Base-by-base conservation (phyloP, 495 filamentous ascomycete species). In the Penicillium coprophilum region DNA sequence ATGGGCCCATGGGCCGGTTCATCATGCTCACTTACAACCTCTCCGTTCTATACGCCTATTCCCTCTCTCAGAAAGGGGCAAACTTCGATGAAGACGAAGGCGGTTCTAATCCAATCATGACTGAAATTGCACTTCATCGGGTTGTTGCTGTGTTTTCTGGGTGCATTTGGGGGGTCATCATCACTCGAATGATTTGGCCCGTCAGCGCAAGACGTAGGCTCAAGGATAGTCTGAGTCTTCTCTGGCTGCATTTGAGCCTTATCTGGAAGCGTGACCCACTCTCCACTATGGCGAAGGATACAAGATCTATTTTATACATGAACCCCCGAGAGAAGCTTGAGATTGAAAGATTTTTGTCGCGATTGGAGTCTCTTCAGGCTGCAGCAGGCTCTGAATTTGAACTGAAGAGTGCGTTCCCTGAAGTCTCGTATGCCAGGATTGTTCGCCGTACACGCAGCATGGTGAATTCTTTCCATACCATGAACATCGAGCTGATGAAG, bases 211-310 rank as follows among this genome's bases (percentile, higher is more conserved):
- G 95, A 36, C 74, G 77, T 38, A 93, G 95, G 69, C 82, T 97
- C 64, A 91, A 96, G 67, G 83, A 92, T 53, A 92, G 91, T 12
- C 77, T 96, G 28, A 87, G 87, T 53, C 75, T 95, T 28, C 78
- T 98, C 11, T 96, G 93, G 85, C 79, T 98, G 13, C 86, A 92
- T 34, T 91, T 98, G 89, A 88, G 88, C n/a, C 77, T 97, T 17
- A 89, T 97, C 53, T 98, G 94, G 94, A 92, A 89, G 67, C 84
- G 90, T n/a, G 92, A 94, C n/a, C 94, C 94, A 0, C 76, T 98
- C 15, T 85, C 87, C 2, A 82, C 81, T 13, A 81, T 95, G 28
- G 78, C 90, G 2, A 79, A 83, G 36, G 58, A 53, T 12, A 74
- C 73, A 17, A 70, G 72, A 41, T 66, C 78, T 49, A 71, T 73